Evolutionary conservation across 1,284 basidiomycete species (phyloP).

Genomic region (Kalmanozyma brasiliensis): DNA sequence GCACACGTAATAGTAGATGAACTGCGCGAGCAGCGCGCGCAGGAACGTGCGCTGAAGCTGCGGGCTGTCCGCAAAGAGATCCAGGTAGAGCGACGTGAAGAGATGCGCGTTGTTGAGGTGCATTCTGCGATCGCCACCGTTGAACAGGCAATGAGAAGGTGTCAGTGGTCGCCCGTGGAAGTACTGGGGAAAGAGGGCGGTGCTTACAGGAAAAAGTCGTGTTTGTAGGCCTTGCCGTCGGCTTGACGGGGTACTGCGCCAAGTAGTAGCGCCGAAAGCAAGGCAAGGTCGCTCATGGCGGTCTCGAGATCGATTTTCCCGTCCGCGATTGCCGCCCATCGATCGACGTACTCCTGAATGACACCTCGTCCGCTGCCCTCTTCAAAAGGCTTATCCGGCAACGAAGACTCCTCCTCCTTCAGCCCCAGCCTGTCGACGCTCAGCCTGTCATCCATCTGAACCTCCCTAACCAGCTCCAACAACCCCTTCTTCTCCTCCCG

Average conservation of each 20-base stretch:
- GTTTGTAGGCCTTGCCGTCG: constrained; percentile 10
- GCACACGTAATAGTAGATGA: constrained; percentile 33
- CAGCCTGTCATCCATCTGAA: constrained; percentile 21
- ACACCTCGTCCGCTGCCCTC: constrained; percentile 2
- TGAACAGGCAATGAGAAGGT: neutral
- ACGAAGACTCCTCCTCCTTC: constrained; percentile 1
- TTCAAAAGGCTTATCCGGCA: constrained; percentile 28
- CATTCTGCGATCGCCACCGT: constrained; percentile 12
- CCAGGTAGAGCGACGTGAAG: constrained; percentile 22
- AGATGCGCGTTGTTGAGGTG: constrained; percentile 50
- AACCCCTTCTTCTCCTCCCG: neutral
- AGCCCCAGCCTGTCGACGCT: constrained; percentile 4
- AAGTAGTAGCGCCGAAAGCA: constrained; percentile 24
- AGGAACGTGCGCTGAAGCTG: constrained; percentile 3
- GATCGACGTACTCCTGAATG: constrained; percentile 30
- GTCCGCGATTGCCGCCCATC: constrained; percentile 8
- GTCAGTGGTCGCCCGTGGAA: neutral
- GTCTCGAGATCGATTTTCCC: neutral
- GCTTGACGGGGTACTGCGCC: constrained; percentile 24
- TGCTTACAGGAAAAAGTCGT: constrained; percentile 50
- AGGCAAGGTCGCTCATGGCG: constrained; percentile 20
- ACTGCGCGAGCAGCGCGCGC: constrained; percentile 18
- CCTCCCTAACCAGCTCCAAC: constrained; percentile 18
- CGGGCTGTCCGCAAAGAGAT: neutral
- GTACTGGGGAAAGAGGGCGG: neutral